Evolutionary conservation across 257 asterid species (phyloP), one percentile per base, ranked within the genome.

Genomic region (Ophiorrhiza pumila): DNA sequence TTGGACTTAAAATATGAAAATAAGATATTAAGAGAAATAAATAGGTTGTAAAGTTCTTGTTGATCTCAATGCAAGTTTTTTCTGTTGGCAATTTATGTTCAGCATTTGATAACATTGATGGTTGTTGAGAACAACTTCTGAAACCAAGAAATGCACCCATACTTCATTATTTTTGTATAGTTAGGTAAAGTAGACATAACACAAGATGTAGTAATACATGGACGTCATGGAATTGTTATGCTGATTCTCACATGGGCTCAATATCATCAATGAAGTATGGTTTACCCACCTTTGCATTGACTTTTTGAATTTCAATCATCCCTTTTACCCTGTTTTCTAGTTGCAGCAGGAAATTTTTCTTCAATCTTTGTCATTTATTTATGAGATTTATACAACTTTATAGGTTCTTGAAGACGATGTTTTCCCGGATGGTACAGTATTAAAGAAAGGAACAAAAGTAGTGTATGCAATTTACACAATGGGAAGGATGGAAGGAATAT

Each of bases 401-500:
- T 45, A 93, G 98, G 98, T 89, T 69, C 52, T 87, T 45, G 91
- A 91, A 65, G 95, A 94, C 70, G 99, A 94, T 47, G 65, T 81
- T 41, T 94, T 94, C 75, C 99, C 99, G 0, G 97, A 94, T 46
- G 99, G 99, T 34, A 94, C 97, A 34, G 78, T 74, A 27, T 73
- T 94, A 12, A 94, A 84, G 79, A 91, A 90, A 85, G 97, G 99
- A 42, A 91, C 97, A 39, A 94, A 94, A 80, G 95, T 94, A 14
- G 89, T 91, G 58, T 94, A 94, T 52, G 91, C 99, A 64, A 91
- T 91, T 79, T 94, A 91, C 49, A 77, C 96, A 20, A 94, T 94
- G 99, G 99, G 97, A 2, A 80, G 99, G 76, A 89, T 85, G 96
- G 97, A 94, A 76, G 82, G 77, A 14, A 84, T 94, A 50, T 94